Base-by-base conservation (phyloP, 495 filamentous ascomycete genomes). In the Xylaria cubensis region DNA sequence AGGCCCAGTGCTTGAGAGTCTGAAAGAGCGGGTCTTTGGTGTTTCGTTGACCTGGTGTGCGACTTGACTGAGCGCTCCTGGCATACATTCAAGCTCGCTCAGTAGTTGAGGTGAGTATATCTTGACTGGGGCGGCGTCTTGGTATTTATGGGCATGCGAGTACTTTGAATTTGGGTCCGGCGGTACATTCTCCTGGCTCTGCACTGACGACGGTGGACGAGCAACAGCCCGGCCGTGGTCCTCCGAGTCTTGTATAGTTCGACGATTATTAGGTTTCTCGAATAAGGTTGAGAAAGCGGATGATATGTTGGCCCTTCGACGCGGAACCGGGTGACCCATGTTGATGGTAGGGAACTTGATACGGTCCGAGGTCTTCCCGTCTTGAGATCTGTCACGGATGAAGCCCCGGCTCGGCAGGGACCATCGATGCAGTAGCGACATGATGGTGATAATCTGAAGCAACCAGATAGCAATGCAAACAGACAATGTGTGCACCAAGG, bases 361-460 rank as follows among this genome's bases (percentile, higher is more conserved):
- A 12, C 19, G 67, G n/a, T 71, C 65, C 13, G 36, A 64, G 70
- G 71, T 34, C 53, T 76, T 69, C 36, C 21, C 64, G 9, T 77
- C 66, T 15, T 67, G 69, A 32, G 73, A 61, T 39, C 74, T 77
- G 59, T 76, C 74, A 34, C 72, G 72, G 46, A 39, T 41, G 24
- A 74, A 72, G 55, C 74, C 69, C 64, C 75, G 71, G 39, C 66
- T 77, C 17, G 77, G 77, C 42, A 79, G 64, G 29, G 77, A 77
- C 77, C 75, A 79, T 39, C 77, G 73, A 36, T 74, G 61, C 36
- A 79, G 50, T 29, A 79, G 44, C 61, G 77, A 79, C 77, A 79
- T 79, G 58, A 46, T 71, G 3, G 61, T 29, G 50, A 48, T 64
- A 32, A 2, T 41, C 9, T 46, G 15, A 39, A 26, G 34, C 13